Percentiles rank a stretch among this genome's conserved stretches.
Evolutionary conservation across 208 protist species (phyloP).

Genomic region (Trypanosoma boissoni): DNA sequence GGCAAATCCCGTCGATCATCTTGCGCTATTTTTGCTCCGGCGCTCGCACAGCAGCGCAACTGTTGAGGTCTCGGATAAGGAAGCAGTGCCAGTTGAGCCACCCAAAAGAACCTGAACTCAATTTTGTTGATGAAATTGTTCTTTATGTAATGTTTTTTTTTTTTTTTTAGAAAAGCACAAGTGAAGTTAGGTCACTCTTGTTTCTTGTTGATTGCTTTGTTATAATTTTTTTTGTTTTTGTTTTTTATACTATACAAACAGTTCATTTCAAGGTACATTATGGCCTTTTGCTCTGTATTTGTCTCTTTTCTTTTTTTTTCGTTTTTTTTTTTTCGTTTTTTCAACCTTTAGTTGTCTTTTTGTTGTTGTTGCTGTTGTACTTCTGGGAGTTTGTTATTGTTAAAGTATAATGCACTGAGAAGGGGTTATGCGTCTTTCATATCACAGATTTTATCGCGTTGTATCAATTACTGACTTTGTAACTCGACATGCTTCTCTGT

Average conservation of each 20-base stretch:
- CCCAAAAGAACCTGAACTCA: background rate
- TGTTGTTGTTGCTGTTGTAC: background rate
- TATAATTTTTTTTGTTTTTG: conserved; percentile 4
- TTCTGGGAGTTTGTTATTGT: background rate
- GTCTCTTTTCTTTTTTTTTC: conserved; percentile 5
- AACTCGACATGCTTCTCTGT: background rate
- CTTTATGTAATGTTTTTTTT: background rate
- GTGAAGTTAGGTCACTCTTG: too few relatives aligned
- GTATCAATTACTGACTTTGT: conserved; percentile 15
- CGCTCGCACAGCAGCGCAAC: conserved; percentile 60
- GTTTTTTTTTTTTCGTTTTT: conserved; percentile 5
- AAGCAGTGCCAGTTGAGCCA: conserved; percentile 34
- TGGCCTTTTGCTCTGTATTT: background rate
- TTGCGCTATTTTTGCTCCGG: conserved; percentile 86
- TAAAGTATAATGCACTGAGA: background rate
- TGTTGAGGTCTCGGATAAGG: conserved; percentile 65
- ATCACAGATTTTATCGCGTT: conserved; percentile 1
- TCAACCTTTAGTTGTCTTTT: background rate
- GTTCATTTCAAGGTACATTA: too few relatives aligned
- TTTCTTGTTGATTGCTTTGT: too few relatives aligned
- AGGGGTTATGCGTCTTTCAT: conserved; percentile 7
- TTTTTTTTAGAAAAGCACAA: background rate
- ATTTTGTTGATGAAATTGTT: background rate
- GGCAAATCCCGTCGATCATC: conserved; percentile 89
- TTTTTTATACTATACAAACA: background rate